These are phyloP conservation scores for Ustanciosporium gigantosporum DNA, from an alignment of 1,284 basidiomycete genomes.

Conservation along the genomic window DNA sequence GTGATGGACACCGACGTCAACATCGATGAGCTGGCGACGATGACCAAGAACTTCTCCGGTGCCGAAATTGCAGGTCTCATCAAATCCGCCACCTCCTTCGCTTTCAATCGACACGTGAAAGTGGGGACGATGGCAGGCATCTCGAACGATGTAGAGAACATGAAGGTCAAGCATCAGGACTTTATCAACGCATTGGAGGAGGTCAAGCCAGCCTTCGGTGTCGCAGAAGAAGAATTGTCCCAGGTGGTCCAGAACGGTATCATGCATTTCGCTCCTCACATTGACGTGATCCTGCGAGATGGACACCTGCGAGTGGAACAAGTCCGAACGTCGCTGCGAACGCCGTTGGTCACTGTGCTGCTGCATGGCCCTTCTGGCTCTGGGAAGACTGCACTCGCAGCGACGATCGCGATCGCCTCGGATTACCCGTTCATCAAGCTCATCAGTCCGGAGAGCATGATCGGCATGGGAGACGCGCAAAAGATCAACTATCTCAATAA, in stretches of 20 bases:
- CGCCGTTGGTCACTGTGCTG: conserved; percentile 87
- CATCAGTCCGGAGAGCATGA: conserved; percentile 94
- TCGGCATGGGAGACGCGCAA: conserved; percentile 86
- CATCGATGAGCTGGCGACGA: conserved; percentile 76
- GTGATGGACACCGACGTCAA: conserved; percentile 90
- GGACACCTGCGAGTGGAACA: conserved; percentile 94
- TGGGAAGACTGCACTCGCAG: conserved; percentile 94
- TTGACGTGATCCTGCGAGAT: conserved; percentile 78
- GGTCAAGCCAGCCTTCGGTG: conserved; percentile 95
- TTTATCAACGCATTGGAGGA: conserved; percentile 92
- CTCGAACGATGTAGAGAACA: conserved; percentile 88
- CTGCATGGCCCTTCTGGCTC: conserved; percentile 85
- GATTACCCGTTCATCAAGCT: conserved; percentile 98
- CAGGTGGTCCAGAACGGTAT: conserved; percentile 96
- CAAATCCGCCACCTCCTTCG: conserved; percentile 97
- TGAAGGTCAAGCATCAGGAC: conserved; percentile 84
- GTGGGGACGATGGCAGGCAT: conserved; percentile 96
- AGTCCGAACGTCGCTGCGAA: conserved; percentile 84
- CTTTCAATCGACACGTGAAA: conserved; percentile 96
- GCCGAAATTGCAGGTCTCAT: conserved; percentile 95
- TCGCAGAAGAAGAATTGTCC: conserved; percentile 92
- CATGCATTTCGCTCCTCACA: conserved; percentile 77
- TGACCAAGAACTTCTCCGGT: conserved; percentile 97
- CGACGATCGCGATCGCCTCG: conserved; percentile 89
- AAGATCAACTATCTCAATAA: conserved; percentile 92